These are phyloP conservation scores for Penicillium coprophilum DNA, from an alignment of 495 filamentous ascomycete genomes.

Conservation along the genomic window DNA sequence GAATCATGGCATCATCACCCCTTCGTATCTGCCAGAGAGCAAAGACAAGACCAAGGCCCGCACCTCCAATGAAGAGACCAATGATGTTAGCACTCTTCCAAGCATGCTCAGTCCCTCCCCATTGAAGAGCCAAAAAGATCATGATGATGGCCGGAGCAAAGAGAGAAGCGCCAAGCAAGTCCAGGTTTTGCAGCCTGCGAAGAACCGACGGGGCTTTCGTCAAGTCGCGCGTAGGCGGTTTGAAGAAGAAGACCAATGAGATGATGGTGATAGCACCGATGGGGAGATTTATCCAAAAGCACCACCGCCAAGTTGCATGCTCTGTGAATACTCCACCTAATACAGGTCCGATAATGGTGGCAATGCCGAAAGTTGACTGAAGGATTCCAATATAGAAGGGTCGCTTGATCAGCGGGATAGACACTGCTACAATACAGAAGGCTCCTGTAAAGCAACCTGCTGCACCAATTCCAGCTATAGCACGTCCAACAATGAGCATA, in stretches of 20 bases:
- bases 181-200: conserved; percentile 15
- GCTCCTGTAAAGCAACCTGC: conserved; percentile 10
- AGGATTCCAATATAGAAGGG: conserved; percentile 10
- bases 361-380: conserved; percentile 18
- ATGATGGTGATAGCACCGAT: conserved; percentile 54
- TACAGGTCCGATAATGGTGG: conserved; percentile 52
- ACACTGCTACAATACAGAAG: conserved; percentile 11
- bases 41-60: conserved; percentile 25
- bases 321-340: conserved; percentile 40
- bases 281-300: conserved; percentile 67
- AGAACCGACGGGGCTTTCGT: neutral
- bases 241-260: conserved; percentile 46
- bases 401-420: conserved; percentile 3
- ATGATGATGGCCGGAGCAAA: conserved; percentile 41
- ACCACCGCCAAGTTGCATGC: conserved; percentile 70
- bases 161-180: conserved; percentile 47
- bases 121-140: conserved; percentile 29
- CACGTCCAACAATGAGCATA: conserved; percentile 12
- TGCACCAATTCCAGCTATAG: conserved; percentile 11
- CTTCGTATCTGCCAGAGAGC: conserved; percentile 39
- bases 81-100: conserved; percentile 21
- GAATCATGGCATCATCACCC: conserved; percentile 52
- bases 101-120: conserved; percentile 18
- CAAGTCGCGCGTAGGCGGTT: conserved; percentile 23
- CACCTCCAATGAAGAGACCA: conserved; percentile 24